Evolutionary conservation across 495 filamentous ascomycete genomes (phyloP), one percentile per base, ranked within the genome.

Genomic region (Acidomyces sp.): DNA sequence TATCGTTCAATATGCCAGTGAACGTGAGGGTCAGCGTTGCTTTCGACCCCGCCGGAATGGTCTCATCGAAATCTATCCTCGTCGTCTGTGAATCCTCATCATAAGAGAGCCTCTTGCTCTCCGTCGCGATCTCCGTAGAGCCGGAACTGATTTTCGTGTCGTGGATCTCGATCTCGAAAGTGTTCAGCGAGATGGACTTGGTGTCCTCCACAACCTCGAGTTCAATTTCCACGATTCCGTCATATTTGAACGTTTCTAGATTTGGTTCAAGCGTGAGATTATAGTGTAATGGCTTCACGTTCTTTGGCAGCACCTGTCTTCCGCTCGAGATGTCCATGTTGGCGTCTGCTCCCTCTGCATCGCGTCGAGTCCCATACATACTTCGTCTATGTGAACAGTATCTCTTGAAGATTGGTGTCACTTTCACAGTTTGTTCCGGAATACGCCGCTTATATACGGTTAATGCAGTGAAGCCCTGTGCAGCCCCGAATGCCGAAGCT

Each of bases 201-300:
- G 83, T 81, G 50, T 90, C 81, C 55, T 94, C 84, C 42, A 69
- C 67, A 25, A 95, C 79, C 55, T 93, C 80, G 52, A 97, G 74
- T 49, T 80, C 71, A 54, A 85, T 78, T 19, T 68, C 61, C 9
- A 81, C 77, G 37, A 62, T 73, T 27, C 80, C 80, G 29, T 81
- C 63, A 56, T 80, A 85, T 32, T 68, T 79, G 55, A 82, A 74
- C 41, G 70, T 75, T 40, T 71, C 62, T 46, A 85, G 71, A 60
- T 84, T 65, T 38, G 80, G 80, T 63, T 85, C 80, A 19, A 85
- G 63, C 15, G 74, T 78, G 34, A 85, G 62, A 57, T 80, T 67
- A 58, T 85, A 85, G 61, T 84, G 76, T 0, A 58, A 60, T 9
- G 80, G 78, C 60, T 75, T 78, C 41, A 79, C 74, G 40, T 79